A percentile compares a stretch with the other conserved stretches of the same genome.
Conservation (phyloP, 1,284 basidiomycete species). For the Garcileccinum viscosum region DNA sequence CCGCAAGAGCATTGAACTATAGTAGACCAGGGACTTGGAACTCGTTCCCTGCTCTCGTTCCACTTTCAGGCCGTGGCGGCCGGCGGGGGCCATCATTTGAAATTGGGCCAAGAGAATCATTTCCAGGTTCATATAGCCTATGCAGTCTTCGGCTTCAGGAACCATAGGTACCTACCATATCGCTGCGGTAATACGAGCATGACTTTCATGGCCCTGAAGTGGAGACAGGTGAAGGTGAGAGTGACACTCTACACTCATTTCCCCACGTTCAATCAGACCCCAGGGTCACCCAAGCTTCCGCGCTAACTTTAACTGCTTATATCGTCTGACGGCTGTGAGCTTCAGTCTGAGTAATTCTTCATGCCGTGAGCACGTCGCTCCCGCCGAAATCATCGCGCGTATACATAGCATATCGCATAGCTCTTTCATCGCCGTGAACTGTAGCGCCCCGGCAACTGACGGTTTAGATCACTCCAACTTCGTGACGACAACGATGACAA, state of each 20-base stretch:
- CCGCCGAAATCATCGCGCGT: not conserved
- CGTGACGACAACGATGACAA: not conserved
- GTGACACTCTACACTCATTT: not conserved
- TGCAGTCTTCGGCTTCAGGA: not conserved
- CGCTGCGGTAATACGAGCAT: not conserved
- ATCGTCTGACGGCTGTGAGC: not conserved
- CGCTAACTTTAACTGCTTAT: conserved; percentile 3
- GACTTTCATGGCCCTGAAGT: not conserved
- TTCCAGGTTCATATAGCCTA: not conserved
- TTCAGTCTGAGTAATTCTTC: conserved; percentile 1
- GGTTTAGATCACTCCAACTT: not conserved
- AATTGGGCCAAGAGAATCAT: not conserved
- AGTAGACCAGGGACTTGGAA: no score
- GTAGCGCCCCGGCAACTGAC: not conserved
- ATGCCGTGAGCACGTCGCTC: conserved; percentile 12
- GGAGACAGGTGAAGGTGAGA: not conserved
- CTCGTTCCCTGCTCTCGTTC: not conserved
- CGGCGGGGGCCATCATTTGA: not conserved
- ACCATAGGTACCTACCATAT: not conserved
- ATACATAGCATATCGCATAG: not conserved
- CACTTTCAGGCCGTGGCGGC: no score
- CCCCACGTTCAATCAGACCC: not conserved
- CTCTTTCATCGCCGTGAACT: not conserved
- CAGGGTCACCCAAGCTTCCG: conserved; percentile 4
- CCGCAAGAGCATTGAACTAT: not conserved